Base-by-base conservation (phyloP, 225 moss, liverwort and hornwort species). In the Pseudisothecium myosuroides region DNA sequence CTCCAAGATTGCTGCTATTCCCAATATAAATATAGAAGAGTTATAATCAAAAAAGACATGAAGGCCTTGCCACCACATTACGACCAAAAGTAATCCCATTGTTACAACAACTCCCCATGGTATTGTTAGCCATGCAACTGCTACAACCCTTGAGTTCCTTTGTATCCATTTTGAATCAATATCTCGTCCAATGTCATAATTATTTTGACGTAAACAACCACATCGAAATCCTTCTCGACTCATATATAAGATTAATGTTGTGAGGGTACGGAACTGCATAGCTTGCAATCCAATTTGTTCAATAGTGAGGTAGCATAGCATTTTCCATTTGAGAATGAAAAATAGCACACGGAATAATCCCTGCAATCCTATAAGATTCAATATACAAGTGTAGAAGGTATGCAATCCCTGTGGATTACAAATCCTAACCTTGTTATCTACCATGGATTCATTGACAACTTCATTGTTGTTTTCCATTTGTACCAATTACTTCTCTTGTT, bases 301-400 rank as follows among this genome's bases (percentile, higher is more conserved):
- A 49, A 76, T 7, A 1, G 7, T 76, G 1, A 76, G 50, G 12
- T 32, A 20, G 12, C 5, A 2, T 50, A 49, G 12, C 16, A 76
- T 31, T 20, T 4, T 50, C 32, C 20, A 5, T 49, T 76, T 50
- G 20, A 76, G 7, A 76, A 76, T 31, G 20, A 6, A 76, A 12
- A 7, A 50, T 20, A 76, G 0, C 12, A 76, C 4, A 5, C 7
- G 12, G 12, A 12, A 50, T 0, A 32, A 76, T 2, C 49, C 20
- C 2, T 50, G 20, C 32, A 76, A 49, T 32, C 75, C 75, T 19
- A 50, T 0, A 20, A 49, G 75, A 2, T 49, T 4, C 4, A 75
- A 7, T 7, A 50, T 1, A 50, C 2, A 20, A 3, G 32, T 18
- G 7, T 1, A 0, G 4, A 75, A 75, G 32, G 20, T 49, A 10